These are phyloP conservation scores for Domatiomyces catenatus DNA, from an alignment of 2,329 filamentous ascomycete genomes.

Conservation along the genomic window DNA sequence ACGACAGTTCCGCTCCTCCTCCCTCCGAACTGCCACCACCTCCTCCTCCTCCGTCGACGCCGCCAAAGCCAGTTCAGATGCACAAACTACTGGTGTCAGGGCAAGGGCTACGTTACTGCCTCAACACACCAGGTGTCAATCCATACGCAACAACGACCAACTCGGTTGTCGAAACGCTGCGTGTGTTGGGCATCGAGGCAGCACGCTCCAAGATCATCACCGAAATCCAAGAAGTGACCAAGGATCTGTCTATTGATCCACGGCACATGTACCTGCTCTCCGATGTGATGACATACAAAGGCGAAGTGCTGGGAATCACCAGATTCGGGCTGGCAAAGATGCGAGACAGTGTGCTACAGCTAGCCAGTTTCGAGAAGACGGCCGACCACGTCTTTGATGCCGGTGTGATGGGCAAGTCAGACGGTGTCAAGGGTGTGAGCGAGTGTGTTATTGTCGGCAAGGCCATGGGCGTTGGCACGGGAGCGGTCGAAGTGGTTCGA, in stretches of 20 bases:
- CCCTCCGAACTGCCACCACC: not conserved
- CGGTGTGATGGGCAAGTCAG: constrained; percentile 77
- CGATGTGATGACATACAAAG: constrained; percentile 98
- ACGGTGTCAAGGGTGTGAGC: constrained; percentile 80
- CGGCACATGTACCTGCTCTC: constrained; percentile 95
- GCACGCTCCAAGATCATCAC: constrained; percentile 74
- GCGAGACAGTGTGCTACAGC: constrained; percentile 81
- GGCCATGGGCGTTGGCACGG: constrained; percentile 80
- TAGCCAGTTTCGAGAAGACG: constrained; percentile 95
- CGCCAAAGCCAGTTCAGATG: constrained; percentile 44
- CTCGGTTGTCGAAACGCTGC: constrained; percentile 73
- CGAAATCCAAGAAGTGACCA: constrained; percentile 84
- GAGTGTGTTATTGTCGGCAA: constrained; percentile 99
- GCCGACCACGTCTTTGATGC: constrained; percentile 95
- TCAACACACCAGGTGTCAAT: constrained; percentile 84
- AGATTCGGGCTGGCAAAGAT: constrained; percentile 94
- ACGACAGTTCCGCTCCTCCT: not conserved
- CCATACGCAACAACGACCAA: constrained; percentile 63
- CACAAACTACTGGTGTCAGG: constrained; percentile 77
- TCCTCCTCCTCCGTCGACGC: not conserved
- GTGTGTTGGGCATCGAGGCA: constrained; percentile 88
- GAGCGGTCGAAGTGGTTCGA: constrained; percentile 77
- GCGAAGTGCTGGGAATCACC: constrained; percentile 89
- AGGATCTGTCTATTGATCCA: constrained; percentile 86
- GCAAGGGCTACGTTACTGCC: constrained; percentile 75